phyloP scores from a whole-genome alignment of 176 grass and related monocot genomes.

The Phragmites australis region DNA sequence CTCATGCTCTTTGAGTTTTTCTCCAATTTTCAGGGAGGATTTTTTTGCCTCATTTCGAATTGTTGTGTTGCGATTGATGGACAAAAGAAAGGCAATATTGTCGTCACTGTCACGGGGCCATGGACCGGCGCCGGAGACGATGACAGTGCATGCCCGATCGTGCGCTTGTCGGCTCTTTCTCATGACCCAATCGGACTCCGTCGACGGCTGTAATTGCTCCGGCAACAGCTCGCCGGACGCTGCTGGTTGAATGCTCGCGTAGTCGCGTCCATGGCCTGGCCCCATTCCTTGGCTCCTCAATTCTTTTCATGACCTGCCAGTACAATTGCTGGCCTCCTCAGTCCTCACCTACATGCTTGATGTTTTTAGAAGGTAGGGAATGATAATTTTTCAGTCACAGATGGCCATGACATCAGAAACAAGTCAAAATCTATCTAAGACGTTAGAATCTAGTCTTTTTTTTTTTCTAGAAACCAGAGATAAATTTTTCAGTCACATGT shows the following conservation, averaged over 20 bases:
- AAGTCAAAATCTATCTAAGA: too few relatives aligned
- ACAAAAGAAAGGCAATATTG: background rate
- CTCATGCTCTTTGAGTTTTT: too few relatives aligned
- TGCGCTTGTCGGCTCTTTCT: background rate
- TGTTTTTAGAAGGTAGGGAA: too few relatives aligned
- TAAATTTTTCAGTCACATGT: too few relatives aligned
- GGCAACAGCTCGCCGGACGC: slow-evolving; percentile 18
- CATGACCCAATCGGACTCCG: background rate
- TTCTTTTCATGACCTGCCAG: background rate
- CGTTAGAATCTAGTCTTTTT: too few relatives aligned
- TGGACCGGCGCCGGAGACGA: background rate
- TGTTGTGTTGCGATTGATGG: slow-evolving; percentile 15
- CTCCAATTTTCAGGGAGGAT: background rate
- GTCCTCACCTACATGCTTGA: background rate
- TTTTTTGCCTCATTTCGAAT: background rate
- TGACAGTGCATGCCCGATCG: background rate
- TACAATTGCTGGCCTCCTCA: background rate
- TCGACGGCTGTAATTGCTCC: background rate
- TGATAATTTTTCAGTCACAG: too few relatives aligned
- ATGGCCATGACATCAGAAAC: too few relatives aligned
- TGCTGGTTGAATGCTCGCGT: too few relatives aligned
- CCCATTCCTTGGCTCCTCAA: background rate
- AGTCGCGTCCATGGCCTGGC: background rate
- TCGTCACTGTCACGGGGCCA: slow-evolving; percentile 8
- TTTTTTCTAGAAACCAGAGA: too few relatives aligned